A percentile compares a stretch with the other conserved stretches of the same genome.
phyloP scores from a whole-genome alignment of 805 yeast species.

The Spathaspora passalidarum region DNA sequence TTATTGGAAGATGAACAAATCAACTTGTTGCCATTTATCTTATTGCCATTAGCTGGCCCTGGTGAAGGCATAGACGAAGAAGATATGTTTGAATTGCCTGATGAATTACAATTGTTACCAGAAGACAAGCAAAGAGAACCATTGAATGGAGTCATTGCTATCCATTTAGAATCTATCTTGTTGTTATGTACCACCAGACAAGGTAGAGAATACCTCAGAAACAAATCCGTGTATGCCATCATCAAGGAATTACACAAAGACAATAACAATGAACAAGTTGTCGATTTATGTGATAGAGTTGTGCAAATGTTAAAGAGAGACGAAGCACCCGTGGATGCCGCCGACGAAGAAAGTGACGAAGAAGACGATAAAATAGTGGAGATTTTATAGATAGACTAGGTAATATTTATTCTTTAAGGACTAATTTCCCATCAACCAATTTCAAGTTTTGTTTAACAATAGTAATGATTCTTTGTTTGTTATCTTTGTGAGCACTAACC shows the following conservation, averaged over 20 bases:
- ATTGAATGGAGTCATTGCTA: slow-evolving; percentile 55
- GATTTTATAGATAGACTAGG: slow-evolving; percentile 19
- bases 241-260: slow-evolving; percentile 81
- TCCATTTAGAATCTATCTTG: slow-evolving; percentile 76
- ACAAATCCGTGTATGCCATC: slow-evolving; percentile 80
- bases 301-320: slow-evolving; percentile 94
- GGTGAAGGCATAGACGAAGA: slow-evolving; percentile 69
- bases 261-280: slow-evolving; percentile 38
- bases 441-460: slow-evolving; percentile 57
- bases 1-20: slow-evolving; percentile 60
- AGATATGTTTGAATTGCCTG: slow-evolving; percentile 85
- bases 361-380: slow-evolving; percentile 52
- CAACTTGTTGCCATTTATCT: slow-evolving; percentile 75
- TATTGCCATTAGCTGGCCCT: slow-evolving; percentile 79
- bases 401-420: slow-evolving; percentile 28
- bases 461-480: slow-evolving; percentile 56
- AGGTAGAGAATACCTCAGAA: slow-evolving; percentile 74
- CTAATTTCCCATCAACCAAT: slow-evolving; percentile 46
- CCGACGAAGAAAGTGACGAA: slow-evolving; percentile 44
- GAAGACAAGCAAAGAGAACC: slow-evolving; percentile 79
- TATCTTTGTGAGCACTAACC: slow-evolving; percentile 60
- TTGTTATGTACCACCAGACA: slow-evolving; percentile 72
- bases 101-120: slow-evolving; percentile 76
- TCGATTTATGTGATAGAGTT: slow-evolving; percentile 73
- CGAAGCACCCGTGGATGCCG: slow-evolving; percentile 50